These are phyloP conservation scores for Ascochyta lentis DNA, from an alignment of 2,329 filamentous ascomycete species.

Conservation along the genomic window DNA sequence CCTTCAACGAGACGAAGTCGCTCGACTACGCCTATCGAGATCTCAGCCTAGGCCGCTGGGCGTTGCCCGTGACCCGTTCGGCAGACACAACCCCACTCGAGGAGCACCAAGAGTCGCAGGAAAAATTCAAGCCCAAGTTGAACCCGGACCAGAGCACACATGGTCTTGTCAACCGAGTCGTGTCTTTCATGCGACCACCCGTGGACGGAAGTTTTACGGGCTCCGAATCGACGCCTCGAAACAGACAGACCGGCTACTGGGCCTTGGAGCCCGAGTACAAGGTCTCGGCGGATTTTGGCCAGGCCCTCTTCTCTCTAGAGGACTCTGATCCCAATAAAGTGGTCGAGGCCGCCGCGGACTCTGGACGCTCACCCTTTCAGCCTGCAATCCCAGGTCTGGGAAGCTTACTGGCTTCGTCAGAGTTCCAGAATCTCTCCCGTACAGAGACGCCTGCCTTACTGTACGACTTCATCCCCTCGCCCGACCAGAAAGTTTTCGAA, in stretches of 20 bases:
- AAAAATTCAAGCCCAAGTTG: not conserved
- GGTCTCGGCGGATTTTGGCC: constrained; percentile 33
- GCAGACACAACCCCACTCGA: not conserved
- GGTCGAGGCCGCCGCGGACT: constrained; percentile 2
- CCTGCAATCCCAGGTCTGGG: constrained; percentile 30
- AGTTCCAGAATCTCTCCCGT: constrained; percentile 13
- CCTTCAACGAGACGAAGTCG: constrained; percentile 24
- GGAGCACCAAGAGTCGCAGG: not conserved
- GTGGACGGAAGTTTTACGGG: constrained; percentile 2
- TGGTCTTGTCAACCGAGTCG: constrained; percentile 3
- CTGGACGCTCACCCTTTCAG: constrained; percentile 22
- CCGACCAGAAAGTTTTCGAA: constrained; percentile 17
- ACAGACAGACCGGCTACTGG: constrained; percentile 25
- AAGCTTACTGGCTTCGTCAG: constrained; percentile 27
- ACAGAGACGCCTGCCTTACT: constrained; percentile 24
- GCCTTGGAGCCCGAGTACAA: constrained; percentile 19
- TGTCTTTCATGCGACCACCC: constrained; percentile 4
- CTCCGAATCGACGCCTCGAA: not conserved
- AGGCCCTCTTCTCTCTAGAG: constrained; percentile 30
- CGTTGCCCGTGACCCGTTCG: constrained; percentile 20
- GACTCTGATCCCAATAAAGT: constrained; percentile 4
- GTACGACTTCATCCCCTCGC: constrained; percentile 35
- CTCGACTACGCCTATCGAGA: constrained; percentile 33
- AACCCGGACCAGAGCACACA: not conserved
- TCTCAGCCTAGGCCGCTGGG: constrained; percentile 36